Percentiles rank a stretch among this genome's conserved stretches.
phyloP scores from a whole-genome alignment of 805 yeast genomes.

The Candida suzukii region DNA sequence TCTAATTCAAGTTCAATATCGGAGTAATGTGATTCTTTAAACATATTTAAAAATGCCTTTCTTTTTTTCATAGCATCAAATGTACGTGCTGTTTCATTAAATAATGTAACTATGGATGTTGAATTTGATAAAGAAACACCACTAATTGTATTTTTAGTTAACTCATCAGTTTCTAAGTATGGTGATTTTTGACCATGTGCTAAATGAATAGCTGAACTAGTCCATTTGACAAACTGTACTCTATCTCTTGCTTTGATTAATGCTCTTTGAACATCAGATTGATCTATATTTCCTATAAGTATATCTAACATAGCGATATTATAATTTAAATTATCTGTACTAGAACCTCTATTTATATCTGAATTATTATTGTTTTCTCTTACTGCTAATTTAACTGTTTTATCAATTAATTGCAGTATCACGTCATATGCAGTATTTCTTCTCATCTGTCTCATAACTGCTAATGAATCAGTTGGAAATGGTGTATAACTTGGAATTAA shows the following conservation, averaged over 20 bases:
- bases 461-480: slow-evolving; percentile 62
- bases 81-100: slow-evolving; percentile 62
- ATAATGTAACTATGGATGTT: slow-evolving; percentile 62
- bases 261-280: slow-evolving; percentile 66
- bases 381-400: slow-evolving; percentile 63
- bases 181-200: slow-evolving; percentile 74
- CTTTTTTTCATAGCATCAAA: slow-evolving; percentile 75
- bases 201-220: slow-evolving; percentile 70
- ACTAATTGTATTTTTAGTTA: slow-evolving; percentile 39
- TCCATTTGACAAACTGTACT: slow-evolving; percentile 79
- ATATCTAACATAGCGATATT: slow-evolving; percentile 54
- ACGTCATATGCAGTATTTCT: slow-evolving; percentile 81
- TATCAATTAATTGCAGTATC: slow-evolving; percentile 72
- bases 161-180: slow-evolving; percentile 24
- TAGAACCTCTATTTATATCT: slow-evolving; percentile 18
- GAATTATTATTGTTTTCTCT: slow-evolving; percentile 22
- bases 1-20: slow-evolving; percentile 42
- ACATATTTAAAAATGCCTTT: slow-evolving; percentile 79
- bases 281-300: slow-evolving; percentile 60
- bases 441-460: slow-evolving; percentile 51
- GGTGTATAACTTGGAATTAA: slow-evolving; percentile 69
- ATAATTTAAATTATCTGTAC: slow-evolving; percentile 44
- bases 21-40: slow-evolving; percentile 42
- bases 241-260: slow-evolving; percentile 56
- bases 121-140: slow-evolving; percentile 84